Conservation (phyloP, 208 protist species). For the Trypanosoma cruzi region DNA sequence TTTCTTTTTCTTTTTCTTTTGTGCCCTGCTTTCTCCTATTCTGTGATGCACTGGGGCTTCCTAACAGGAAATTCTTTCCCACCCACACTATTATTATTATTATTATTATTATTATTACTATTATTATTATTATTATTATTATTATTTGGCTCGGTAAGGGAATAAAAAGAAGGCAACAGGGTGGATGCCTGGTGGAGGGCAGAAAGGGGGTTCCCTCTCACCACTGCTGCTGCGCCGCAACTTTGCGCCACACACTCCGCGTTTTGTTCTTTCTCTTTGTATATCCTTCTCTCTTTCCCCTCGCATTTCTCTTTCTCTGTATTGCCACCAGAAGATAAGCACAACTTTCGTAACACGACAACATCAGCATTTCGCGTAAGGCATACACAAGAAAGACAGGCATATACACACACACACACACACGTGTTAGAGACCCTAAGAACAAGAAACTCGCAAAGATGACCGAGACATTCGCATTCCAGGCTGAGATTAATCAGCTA, state of each 20-base stretch:
- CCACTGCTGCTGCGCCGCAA: too few relatives aligned
- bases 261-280: too few relatives aligned
- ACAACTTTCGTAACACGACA: neutral
- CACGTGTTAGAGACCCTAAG: neutral
- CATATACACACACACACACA: too few relatives aligned
- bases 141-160: neutral
- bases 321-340: neutral
- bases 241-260: too few relatives aligned
- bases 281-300: too few relatives aligned
- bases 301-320: slow-evolving; percentile 8
- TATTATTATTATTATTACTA: neutral
- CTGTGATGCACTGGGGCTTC: neutral
- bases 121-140: neutral
- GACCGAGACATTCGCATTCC: slow-evolving; percentile 61
- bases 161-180: neutral
- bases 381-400: neutral
- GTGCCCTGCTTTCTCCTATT: neutral
- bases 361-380: neutral
- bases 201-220: too few relatives aligned
- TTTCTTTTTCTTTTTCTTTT: slow-evolving; percentile 15
- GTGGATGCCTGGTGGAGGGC: too few relatives aligned
- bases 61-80: neutral
- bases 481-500: slow-evolving; percentile 98
- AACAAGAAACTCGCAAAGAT: slow-evolving; percentile 30
- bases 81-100: slow-evolving; percentile 1